phyloP scores from a whole-genome alignment of 1,284 basidiomycete genomes.

The Leccinum holopus region DNA sequence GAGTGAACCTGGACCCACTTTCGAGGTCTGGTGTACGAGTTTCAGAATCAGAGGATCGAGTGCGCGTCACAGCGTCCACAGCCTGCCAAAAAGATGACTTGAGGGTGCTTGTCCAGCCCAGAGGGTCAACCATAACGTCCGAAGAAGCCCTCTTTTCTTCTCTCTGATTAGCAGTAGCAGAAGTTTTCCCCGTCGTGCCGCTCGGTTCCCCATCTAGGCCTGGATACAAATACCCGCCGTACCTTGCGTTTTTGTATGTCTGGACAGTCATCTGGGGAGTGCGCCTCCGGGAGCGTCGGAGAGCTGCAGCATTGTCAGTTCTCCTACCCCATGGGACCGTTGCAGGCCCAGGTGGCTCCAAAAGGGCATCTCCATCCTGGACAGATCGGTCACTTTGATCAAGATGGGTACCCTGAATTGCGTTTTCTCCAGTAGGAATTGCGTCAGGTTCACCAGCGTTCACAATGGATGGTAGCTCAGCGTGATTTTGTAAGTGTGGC shows the following conservation, averaged over 20 bases:
- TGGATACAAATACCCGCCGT: constrained; percentile 17
- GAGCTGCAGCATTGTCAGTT: constrained; percentile 21
- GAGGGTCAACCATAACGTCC: constrained; percentile 5
- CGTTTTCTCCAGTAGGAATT: neutral
- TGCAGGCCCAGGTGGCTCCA: constrained; percentile 32
- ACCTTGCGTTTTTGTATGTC: constrained; percentile 9
- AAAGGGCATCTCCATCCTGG: neutral
- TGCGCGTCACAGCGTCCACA: constrained; percentile 35
- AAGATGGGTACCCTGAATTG: neutral
- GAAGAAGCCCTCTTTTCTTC: neutral
- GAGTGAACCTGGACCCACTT: constrained; percentile 24
- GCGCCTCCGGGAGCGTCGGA: constrained; percentile 20
- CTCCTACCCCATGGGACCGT: constrained; percentile 29
- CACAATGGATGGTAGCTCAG: neutral
- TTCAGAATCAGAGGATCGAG: constrained; percentile 9
- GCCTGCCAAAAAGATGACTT: constrained; percentile 38
- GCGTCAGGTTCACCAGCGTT: neutral
- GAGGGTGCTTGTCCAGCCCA: constrained; percentile 36
- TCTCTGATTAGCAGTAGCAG: neutral
- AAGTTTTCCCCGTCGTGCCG: neutral
- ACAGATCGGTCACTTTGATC: neutral
- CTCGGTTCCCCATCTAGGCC: neutral
- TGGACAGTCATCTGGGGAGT: constrained; percentile 5
- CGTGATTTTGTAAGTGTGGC: neutral
- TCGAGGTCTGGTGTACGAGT: neutral